phyloP scores from a whole-genome alignment of 169 alveolate genomes.

The Babesia bigemina region DNA sequence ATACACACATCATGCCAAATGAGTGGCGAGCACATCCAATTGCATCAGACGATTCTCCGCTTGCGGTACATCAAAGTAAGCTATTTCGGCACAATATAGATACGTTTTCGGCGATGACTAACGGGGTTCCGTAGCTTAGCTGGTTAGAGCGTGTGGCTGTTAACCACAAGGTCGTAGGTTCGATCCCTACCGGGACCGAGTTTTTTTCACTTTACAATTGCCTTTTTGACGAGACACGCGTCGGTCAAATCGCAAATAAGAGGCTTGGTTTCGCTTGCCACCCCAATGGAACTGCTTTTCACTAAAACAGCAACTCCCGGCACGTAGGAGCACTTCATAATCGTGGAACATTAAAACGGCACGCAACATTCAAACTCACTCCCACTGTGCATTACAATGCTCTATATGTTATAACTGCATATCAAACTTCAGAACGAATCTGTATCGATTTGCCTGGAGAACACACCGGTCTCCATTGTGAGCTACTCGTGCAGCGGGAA shows the following conservation, averaged over 20 bases:
- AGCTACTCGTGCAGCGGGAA: too few species aligned
- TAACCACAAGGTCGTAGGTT: slow-evolving; percentile 95
- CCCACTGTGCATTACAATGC: too few species aligned
- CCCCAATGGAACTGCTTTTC: neutral
- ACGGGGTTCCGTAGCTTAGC: slow-evolving; percentile 86
- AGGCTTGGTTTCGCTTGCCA: neutral
- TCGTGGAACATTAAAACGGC: too few species aligned
- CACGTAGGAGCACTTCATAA: too few species aligned
- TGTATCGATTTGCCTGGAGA: neutral
- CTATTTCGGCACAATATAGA: neutral
- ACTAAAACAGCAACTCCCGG: too few species aligned
- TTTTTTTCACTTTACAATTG: slow-evolving; percentile 8
- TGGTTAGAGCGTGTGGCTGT: slow-evolving; percentile 95
- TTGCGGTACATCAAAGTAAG: too few species aligned
- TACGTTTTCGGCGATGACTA: neutral
- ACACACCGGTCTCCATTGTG: neutral
- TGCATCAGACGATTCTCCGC: neutral
- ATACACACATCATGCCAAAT: neutral
- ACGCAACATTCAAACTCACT: too few species aligned
- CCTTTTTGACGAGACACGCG: too few species aligned
- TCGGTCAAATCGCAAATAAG: neutral
- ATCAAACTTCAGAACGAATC: neutral
- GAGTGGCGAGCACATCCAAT: neutral
- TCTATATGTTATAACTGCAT: neutral
- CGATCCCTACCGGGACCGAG: slow-evolving; percentile 91